These are phyloP conservation scores for Aspergillus caelatus DNA, from an alignment of 2,329 filamentous ascomycete genomes.

Conservation along the genomic window DNA sequence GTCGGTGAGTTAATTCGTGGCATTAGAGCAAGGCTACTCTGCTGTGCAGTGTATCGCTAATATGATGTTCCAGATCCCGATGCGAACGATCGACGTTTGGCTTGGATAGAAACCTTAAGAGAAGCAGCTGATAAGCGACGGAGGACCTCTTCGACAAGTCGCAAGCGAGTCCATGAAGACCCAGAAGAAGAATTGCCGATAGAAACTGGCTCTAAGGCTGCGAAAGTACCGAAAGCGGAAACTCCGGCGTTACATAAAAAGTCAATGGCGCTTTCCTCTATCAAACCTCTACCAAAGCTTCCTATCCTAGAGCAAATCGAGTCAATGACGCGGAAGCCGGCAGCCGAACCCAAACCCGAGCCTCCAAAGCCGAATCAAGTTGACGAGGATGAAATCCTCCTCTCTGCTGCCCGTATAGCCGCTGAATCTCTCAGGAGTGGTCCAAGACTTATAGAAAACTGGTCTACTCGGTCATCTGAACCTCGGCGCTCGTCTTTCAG, in stretches of 20 bases:
- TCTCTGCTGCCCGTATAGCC: slow-evolving; percentile 45
- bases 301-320: slow-evolving; percentile 39
- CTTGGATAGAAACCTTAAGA: slow-evolving; percentile 24
- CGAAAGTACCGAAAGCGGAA: slow-evolving; percentile 28
- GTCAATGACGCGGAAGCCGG: slow-evolving; percentile 29
- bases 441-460: slow-evolving; percentile 34
- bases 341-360: slow-evolving; percentile 23
- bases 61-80: slow-evolving; percentile 10
- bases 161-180: slow-evolving; percentile 34
- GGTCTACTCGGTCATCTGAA: slow-evolving; percentile 23
- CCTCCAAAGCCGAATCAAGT: slow-evolving; percentile 30
- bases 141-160: slow-evolving; percentile 20
- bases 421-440: slow-evolving; percentile 43
- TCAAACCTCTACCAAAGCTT: slow-evolving; percentile 35
- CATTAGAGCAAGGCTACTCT: background rate
- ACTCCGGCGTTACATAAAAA: slow-evolving; percentile 20
- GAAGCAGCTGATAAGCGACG: slow-evolving; percentile 30
- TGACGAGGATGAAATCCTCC: slow-evolving; percentile 46
- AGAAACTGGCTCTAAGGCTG: slow-evolving; percentile 25
- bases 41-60: background rate
- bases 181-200: slow-evolving; percentile 15
- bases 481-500: slow-evolving; percentile 30
- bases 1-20: background rate
- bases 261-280: slow-evolving; percentile 34
- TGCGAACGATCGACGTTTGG: slow-evolving; percentile 11